Conservation (phyloP, 192 early-diverging fungal genomes). For the Linnemannia exigua region DNA sequence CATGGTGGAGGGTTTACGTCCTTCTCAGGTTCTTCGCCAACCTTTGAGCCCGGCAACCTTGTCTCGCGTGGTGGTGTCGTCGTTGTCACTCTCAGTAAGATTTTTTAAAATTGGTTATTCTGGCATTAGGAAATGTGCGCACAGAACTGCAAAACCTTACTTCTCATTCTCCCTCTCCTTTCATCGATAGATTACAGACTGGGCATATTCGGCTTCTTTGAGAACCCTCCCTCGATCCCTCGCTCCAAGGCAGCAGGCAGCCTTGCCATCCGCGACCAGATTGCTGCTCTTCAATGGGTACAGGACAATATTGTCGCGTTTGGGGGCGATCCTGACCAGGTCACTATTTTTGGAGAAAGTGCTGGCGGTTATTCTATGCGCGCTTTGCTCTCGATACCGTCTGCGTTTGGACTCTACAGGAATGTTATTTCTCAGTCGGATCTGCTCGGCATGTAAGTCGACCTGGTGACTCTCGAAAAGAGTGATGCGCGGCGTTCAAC, state of each 20-base stretch:
- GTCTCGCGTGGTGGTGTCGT: constrained; percentile 49
- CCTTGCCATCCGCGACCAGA: constrained; percentile 23
- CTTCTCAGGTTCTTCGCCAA: neutral
- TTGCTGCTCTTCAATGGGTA: constrained; percentile 72
- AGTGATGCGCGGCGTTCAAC: neutral
- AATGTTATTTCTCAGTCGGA: constrained; percentile 35
- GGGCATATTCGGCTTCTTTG: constrained; percentile 27
- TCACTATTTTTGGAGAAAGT: constrained; percentile 71
- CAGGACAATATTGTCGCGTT: constrained; percentile 71
- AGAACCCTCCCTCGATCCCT: constrained; percentile 9
- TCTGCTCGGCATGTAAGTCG: constrained; percentile 21
- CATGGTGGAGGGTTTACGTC: constrained; percentile 24
- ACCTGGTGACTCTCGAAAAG: constrained; percentile 16
- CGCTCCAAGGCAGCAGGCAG: constrained; percentile 20
- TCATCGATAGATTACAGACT: constrained; percentile 33
- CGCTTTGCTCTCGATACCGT: constrained; percentile 19
- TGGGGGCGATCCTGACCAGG: constrained; percentile 69
- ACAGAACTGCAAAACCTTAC: neutral
- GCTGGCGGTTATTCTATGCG: constrained; percentile 34
- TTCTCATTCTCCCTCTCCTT: too few species aligned
- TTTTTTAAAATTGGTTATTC: neutral
- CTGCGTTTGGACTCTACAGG: constrained; percentile 26
- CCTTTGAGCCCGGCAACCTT: constrained; percentile 47
- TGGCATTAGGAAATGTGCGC: neutral
- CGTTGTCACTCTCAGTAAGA: constrained; percentile 47